Conservation (phyloP, 257 asterid species). For the Solanum tacnaense region DNA sequence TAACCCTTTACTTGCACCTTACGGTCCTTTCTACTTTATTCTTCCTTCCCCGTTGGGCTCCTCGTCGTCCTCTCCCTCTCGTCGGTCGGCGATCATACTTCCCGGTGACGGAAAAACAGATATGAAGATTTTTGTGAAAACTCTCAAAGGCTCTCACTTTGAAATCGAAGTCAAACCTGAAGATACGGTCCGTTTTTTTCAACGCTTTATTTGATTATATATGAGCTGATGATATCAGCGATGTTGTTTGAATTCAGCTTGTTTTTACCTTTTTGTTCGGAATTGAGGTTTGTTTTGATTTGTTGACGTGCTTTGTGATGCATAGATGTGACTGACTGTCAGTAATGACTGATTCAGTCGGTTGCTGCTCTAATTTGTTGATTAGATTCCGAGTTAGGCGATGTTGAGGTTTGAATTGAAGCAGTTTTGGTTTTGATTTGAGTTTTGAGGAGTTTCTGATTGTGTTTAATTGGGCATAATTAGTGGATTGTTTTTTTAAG, state of each 20-base stretch:
- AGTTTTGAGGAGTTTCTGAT: neutral
- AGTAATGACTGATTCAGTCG: neutral
- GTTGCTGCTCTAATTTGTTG: neutral
- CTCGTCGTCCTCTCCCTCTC: neutral
- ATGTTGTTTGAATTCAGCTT: neutral
- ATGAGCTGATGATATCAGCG: neutral
- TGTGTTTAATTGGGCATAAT: neutral
- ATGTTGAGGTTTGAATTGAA: neutral
- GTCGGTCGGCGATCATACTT: neutral
- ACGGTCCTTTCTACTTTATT: neutral
- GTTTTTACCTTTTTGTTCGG: neutral
- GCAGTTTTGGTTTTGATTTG: neutral
- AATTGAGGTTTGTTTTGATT: neutral
- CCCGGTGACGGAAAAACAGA: neutral
- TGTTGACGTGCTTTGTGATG: neutral
- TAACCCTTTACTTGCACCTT: neutral
- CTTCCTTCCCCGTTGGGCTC: neutral
- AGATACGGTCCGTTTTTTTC: slow-evolving; percentile 10
- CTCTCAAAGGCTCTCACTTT: slow-evolving; percentile 29
- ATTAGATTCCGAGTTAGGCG: neutral
- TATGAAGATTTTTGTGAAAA: slow-evolving; percentile 33
- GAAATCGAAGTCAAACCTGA: slow-evolving; percentile 24
- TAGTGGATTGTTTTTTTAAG: neutral
- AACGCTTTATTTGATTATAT: neutral
- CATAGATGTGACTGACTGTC: neutral